Evolutionary conservation across 2,329 filamentous ascomycete species (phyloP).

Genomic region (Aphanocladium album): DNA sequence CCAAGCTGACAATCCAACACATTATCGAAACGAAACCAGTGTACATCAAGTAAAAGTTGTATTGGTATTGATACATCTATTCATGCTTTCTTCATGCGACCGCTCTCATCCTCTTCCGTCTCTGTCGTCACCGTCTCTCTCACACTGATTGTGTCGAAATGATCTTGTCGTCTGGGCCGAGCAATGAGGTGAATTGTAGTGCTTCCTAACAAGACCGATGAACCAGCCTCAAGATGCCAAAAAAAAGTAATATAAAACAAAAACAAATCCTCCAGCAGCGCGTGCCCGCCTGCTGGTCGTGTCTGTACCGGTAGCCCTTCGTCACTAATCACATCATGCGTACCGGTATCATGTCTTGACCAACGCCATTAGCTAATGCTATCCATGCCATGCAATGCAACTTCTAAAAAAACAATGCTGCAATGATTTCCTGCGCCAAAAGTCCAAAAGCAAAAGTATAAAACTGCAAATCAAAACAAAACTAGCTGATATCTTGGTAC

Average conservation of each 20-base stretch:
- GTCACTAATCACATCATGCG: neutral
- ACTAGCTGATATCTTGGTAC: constrained; percentile 8
- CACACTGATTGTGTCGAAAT: too few relatives aligned
- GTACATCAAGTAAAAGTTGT: neutral
- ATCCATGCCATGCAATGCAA: constrained; percentile 17
- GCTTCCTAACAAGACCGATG: neutral
- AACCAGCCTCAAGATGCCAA: neutral
- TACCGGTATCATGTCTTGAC: neutral
- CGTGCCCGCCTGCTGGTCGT: neutral
- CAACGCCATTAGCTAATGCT: constrained; percentile 14
- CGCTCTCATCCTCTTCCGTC: too few relatives aligned
- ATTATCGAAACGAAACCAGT: neutral
- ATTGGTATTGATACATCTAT: neutral
- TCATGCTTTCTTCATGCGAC: neutral
- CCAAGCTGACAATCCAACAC: neutral
- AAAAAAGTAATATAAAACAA: neutral
- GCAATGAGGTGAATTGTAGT: neutral
- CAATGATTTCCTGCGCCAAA: neutral
- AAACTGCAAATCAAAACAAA: constrained; percentile 6
- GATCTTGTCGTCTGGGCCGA: neutral
- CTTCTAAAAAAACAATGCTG: constrained; percentile 8
- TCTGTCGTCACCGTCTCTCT: too few relatives aligned
- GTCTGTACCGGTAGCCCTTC: neutral
- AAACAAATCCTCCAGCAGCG: constrained; percentile 1
- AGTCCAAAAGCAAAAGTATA: neutral